Percentiles rank a stretch among this genome's conserved stretches.
phyloP scores from a whole-genome alignment of 176 grass and related monocot species.

The Typha latifolia region DNA sequence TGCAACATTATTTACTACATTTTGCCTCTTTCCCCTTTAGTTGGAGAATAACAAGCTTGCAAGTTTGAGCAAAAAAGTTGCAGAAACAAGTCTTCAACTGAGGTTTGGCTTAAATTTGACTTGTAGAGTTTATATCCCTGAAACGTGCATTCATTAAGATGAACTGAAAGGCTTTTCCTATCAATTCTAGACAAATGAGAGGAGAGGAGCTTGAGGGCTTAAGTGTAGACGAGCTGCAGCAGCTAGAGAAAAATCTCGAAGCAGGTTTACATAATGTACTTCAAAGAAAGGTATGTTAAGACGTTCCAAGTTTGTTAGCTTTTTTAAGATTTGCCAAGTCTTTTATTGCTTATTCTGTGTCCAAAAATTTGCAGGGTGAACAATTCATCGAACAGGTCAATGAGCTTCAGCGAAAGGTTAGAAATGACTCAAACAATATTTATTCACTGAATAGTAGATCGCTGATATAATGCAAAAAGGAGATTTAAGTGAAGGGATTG shows the following conservation, averaged over 20 bases:
- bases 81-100: constrained; percentile 64
- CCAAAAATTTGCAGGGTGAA: constrained; percentile 42
- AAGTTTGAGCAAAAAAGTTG: constrained; percentile 61
- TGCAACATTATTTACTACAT: constrained; percentile 5
- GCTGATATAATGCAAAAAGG: too few species aligned
- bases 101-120: constrained; percentile 38
- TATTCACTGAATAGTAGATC: too few species aligned
- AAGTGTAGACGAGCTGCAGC: constrained; percentile 58
- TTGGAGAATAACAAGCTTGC: constrained; percentile 53
- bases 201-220: constrained; percentile 76
- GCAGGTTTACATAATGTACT: constrained; percentile 57
- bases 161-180: background rate
- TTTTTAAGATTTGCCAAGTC: background rate
- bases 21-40: constrained; percentile 29
- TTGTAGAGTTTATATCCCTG: constrained; percentile 10
- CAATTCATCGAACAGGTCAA: constrained; percentile 73
- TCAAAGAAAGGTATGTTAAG: constrained; percentile 57
- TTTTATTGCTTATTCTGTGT: background rate
- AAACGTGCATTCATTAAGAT: background rate
- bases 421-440: constrained; percentile 1
- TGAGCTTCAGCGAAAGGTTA: constrained; percentile 71
- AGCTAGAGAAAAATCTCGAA: constrained; percentile 82
- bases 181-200: constrained; percentile 61
- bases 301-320: background rate
- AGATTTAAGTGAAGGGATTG: too few species aligned